Conservation (phyloP, 805 yeast genomes). For the Schizosaccharomyces japonicus region DNA sequence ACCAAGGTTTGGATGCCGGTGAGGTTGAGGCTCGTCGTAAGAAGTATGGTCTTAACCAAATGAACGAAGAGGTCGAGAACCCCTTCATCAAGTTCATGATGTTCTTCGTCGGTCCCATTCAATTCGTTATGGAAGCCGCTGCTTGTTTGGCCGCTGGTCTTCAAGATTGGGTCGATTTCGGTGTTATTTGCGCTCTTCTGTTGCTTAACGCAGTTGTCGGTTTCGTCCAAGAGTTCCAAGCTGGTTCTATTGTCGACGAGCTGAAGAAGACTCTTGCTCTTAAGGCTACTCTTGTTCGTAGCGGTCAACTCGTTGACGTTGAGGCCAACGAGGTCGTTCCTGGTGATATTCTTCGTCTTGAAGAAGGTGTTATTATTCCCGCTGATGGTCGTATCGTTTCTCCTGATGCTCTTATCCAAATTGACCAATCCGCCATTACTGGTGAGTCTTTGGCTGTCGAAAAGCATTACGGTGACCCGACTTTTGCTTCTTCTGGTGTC, state of each 20-base stretch:
- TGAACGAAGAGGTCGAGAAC: slow-evolving; percentile 75
- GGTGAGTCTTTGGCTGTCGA: slow-evolving; percentile 95
- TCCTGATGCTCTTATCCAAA: slow-evolving; percentile 66
- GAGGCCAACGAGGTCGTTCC: slow-evolving; percentile 75
- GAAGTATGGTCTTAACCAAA: slow-evolving; percentile 74
- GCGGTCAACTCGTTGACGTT: slow-evolving; percentile 52
- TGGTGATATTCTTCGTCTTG: slow-evolving; percentile 79
- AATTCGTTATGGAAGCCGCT: slow-evolving; percentile 92
- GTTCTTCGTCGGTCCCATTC: slow-evolving; percentile 89
- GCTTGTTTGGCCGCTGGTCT: slow-evolving; percentile 87
- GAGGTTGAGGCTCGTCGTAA: slow-evolving; percentile 67
- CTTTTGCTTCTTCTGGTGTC: slow-evolving; percentile 81
- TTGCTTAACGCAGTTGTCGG: slow-evolving; percentile 79
- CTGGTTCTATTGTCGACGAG: slow-evolving; percentile 93
- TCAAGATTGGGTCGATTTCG: slow-evolving; percentile 96
- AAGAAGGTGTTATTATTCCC: slow-evolving; percentile 81
- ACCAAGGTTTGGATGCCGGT: slow-evolving; percentile 49
- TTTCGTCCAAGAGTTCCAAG: slow-evolving; percentile 92
- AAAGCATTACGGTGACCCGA: slow-evolving; percentile 66
- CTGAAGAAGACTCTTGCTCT: slow-evolving; percentile 85
- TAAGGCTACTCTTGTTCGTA: slow-evolving; percentile 65
- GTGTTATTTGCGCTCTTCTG: slow-evolving; percentile 79
- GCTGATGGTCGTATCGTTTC: slow-evolving; percentile 80
- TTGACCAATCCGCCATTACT: slow-evolving; percentile 90
- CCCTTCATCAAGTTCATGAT: slow-evolving; percentile 51